Evolutionary conservation across 495 filamentous ascomycete genomes (phyloP), one percentile per base, ranked within the genome.

Genomic region (Articulospora tetracladia): DNA sequence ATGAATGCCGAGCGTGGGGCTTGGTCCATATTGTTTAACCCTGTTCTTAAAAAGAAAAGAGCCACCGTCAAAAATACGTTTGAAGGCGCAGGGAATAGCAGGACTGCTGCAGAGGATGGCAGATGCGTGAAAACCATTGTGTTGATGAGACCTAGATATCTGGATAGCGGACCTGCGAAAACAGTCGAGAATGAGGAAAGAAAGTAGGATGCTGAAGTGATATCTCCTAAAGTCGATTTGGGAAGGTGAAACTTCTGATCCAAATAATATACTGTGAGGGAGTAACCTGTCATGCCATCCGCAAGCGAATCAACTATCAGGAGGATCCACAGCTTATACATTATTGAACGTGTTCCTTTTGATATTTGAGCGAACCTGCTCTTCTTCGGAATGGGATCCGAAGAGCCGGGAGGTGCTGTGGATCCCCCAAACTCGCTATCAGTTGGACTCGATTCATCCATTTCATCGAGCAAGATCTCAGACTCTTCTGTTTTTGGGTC

Each of bases 91-190:
- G 89, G 85, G 52, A 94, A 86, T 28, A 92, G 64, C 13, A 85
- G 74, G 1, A 94, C 82, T 49, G 87, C 86, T 27, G 91, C 73
- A 1, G 89, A 82, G 1, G 88, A 91, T 1, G 91, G 91, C 0
- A 90, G 78, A 67, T 94, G 90, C 1, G 90, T 92, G 67, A 90
- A 91, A 28, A 93, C 90, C 90, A 96, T 96, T 3, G 90, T 91
- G 72, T 87, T 89, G 65, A 96, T 80, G 22, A 92, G 80, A 0
- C 92, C 92, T 32, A 95, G 84, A 41, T 85, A 80, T 55, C 85
- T 84, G 2, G 90, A 80, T 53, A 96, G 78, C 1, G 90, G 87
- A 0, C 88, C 85, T 2, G 89, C 84, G 32, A 92, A 83, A 2
- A 93, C 75, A 61, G 84, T 89, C 6, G 85, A 87, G 2, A 82